Conservation (phyloP, 2,329 filamentous ascomycete species). For the Scytalidium sp. region DNA sequence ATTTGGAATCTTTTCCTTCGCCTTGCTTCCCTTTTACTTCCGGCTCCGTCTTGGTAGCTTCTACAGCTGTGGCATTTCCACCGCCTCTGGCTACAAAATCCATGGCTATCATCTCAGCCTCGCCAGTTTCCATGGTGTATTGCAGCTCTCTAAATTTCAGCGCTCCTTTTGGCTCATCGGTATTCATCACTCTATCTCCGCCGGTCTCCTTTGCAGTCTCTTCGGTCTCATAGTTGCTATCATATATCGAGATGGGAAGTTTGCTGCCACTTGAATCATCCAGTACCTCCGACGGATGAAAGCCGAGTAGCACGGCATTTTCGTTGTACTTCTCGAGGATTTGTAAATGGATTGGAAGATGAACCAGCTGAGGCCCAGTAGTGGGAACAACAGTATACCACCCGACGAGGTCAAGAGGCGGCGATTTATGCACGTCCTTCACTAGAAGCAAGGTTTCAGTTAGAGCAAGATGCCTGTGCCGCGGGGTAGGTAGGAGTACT, state of each 20-base stretch:
- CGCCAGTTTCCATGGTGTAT: conserved; percentile 88
- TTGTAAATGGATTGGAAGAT: conserved; percentile 74
- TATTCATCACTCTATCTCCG: conserved; percentile 72
- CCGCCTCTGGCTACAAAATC: conserved; percentile 87
- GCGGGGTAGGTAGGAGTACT: conserved; percentile 29
- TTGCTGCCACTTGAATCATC: conserved; percentile 66
- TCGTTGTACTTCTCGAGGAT: conserved; percentile 76
- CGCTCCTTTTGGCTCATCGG: conserved; percentile 50
- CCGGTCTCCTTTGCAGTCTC: conserved; percentile 46
- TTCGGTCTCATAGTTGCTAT: conserved; percentile 76
- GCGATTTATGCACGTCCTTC: conserved; percentile 82
- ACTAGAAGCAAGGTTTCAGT: conserved; percentile 48
- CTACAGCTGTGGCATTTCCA: conserved; percentile 70
- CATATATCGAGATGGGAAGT: conserved; percentile 87
- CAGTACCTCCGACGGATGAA: conserved; percentile 66
- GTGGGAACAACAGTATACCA: conserved; percentile 82
- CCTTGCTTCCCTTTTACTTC: conserved; percentile 25
- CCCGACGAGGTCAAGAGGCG: conserved; percentile 81
- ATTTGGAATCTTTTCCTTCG: conserved; percentile 30
- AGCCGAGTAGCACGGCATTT: conserved; percentile 78
- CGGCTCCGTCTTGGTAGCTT: conserved; percentile 24
- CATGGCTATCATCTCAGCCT: conserved; percentile 97
- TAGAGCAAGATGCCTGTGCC: background rate
- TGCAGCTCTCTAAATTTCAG: conserved; percentile 80
- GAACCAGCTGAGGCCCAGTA: conserved; percentile 63